Conservation (phyloP, 495 filamentous ascomycete species). For the Letharia columbiana region DNA sequence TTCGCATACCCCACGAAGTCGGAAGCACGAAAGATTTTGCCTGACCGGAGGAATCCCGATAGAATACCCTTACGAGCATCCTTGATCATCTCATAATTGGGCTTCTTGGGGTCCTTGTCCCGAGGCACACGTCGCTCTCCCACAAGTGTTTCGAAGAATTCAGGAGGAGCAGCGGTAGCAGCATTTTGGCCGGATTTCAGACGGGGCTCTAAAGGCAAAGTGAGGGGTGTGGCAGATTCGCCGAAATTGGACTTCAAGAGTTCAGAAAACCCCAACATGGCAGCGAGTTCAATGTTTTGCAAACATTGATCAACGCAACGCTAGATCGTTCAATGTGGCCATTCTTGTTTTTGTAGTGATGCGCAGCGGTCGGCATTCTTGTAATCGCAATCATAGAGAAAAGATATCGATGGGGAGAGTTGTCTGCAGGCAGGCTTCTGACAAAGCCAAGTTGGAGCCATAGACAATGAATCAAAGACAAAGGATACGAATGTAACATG, state of each 20-base stretch:
- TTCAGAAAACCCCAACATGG: not conserved
- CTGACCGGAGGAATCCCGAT: not conserved
- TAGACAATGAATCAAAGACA: not conserved
- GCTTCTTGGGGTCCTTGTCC: not conserved
- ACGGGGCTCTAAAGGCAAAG: not conserved
- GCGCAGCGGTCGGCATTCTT: not conserved
- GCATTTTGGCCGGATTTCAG: conserved; percentile 2
- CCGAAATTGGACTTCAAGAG: conserved; percentile 4
- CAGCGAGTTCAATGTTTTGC: not conserved
- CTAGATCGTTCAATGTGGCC: not conserved
- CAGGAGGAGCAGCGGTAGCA: not conserved
- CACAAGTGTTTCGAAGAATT: not conserved
- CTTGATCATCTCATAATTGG: conserved; percentile 9
- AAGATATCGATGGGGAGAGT: not conserved
- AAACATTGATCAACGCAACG: not conserved
- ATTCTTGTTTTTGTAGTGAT: not conserved
- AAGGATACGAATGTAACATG: not conserved
- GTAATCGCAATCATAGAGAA: not conserved
- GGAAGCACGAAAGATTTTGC: conserved; percentile 7
- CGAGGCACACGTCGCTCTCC: conserved; percentile 8
- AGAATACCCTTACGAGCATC: conserved; percentile 9
- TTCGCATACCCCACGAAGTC: conserved; percentile 7
- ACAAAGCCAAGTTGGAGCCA: not conserved
- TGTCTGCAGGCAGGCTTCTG: not conserved
- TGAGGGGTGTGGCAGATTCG: not conserved